These are phyloP conservation scores for Penicillium goetzii DNA, from an alignment of 495 filamentous ascomycete genomes.

Conservation along the genomic window DNA sequence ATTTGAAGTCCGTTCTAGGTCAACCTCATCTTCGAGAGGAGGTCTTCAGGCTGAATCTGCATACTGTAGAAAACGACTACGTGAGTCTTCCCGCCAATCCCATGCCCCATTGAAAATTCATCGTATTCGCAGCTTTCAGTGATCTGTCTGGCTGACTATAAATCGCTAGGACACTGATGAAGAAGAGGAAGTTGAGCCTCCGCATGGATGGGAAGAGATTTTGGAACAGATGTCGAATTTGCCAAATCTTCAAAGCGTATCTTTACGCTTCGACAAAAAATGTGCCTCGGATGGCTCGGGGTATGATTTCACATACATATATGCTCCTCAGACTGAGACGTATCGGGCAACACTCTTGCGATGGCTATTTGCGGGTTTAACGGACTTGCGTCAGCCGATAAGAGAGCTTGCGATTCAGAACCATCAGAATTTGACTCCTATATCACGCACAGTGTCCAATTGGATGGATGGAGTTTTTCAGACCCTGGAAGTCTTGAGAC, in stretches of 20 bases:
- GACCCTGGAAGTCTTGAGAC: not conserved
- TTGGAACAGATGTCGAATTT: not conserved
- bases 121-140: not conserved
- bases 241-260: not conserved
- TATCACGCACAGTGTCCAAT: not conserved
- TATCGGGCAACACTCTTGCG: not conserved
- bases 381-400: not conserved
- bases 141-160: not conserved
- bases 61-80: conserved; percentile 2
- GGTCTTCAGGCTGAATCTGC: not conserved
- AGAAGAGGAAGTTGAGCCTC: not conserved
- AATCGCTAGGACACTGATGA: not conserved
- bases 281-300: not conserved
- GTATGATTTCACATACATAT: not conserved
- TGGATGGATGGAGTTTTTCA: not conserved
- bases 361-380: not conserved
- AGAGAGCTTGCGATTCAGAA: not conserved
- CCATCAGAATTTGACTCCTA: not conserved
- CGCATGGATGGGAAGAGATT: not conserved
- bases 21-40: not conserved
- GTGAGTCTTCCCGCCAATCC: not conserved
- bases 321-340: not conserved
- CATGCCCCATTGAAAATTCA: too few relatives aligned
- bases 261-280: not conserved
- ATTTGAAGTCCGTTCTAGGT: not conserved